These are phyloP conservation scores for Trichoderma breve DNA, from an alignment of 2,329 filamentous ascomycete species.

Conservation along the genomic window DNA sequence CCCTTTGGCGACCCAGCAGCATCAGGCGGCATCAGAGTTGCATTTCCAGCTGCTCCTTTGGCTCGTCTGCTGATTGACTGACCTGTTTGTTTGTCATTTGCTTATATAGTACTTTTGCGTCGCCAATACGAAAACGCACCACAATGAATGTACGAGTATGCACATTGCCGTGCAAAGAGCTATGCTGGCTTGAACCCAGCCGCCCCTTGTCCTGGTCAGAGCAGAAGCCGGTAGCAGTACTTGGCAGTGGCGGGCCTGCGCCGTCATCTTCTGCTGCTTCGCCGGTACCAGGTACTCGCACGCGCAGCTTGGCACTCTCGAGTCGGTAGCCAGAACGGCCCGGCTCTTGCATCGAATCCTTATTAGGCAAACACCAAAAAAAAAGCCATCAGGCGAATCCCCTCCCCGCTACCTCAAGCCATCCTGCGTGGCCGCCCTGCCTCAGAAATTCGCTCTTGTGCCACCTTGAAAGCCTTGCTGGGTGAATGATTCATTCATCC, in stretches of 20 bases:
- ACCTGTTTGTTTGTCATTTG: not conserved
- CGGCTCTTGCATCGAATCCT: constrained; percentile 12
- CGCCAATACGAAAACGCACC: not conserved
- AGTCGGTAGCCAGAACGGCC: not conserved
- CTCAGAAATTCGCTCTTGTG: not conserved
- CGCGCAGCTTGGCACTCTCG: not conserved
- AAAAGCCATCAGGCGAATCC: not conserved
- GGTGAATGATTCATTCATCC: not conserved
- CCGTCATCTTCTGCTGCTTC: not conserved
- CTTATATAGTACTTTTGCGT: not conserved
- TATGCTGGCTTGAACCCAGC: not conserved
- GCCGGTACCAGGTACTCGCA: not conserved
- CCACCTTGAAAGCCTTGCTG: not conserved
- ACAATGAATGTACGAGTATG: not conserved
- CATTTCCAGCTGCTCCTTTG: not conserved
- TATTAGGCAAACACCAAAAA: constrained; percentile 8
- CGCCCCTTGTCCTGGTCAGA: not conserved
- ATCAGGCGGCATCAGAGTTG: not conserved
- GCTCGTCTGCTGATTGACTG: not conserved
- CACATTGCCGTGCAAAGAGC: not conserved
- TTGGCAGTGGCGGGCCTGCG: not conserved
- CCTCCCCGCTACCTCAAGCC: not conserved
- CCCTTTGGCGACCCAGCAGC: not conserved
- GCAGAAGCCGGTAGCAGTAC: not conserved
- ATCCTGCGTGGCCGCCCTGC: not conserved